Base-by-base conservation (phyloP, 1,139 yeast species). In the Geotrichum histeridarum region DNA sequence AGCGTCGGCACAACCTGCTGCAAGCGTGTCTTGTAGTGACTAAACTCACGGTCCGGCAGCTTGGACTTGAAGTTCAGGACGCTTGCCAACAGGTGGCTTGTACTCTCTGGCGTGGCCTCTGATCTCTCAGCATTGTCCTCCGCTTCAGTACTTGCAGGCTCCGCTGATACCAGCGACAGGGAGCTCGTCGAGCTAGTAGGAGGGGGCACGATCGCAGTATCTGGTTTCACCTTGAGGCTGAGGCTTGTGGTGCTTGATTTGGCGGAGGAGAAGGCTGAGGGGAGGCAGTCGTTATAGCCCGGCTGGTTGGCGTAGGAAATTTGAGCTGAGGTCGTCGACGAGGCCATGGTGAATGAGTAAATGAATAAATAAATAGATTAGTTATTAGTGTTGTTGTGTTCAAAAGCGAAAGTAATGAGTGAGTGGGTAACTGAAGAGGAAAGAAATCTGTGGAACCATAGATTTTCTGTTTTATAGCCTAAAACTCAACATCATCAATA, bases 281-380 rank as follows among this genome's bases (percentile, higher is more conserved):
- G 70, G 11, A 65, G 61, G 54, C 74, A 68, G 59, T 71, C 75
- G 58, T 72, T 72, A 73, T 74, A 71, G 48, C 74, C 74, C 12
- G 61, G 58, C 54, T 68, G 68, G 54, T 71, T 71, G 7, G 64
- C 54, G 56, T 64, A 69, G 22, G 65, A 54, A 8, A 61, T 60
- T 52, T 69, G 73, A 18, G 67, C 66, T 7, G 72, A 69, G 8
- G 64, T 55, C 50, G 64, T 55, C 50, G 58, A 56, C 42, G 50
- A 41, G 5, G 56, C 46, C 51, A 45, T 54, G 31, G 42, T 32
- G 18, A 22, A 6, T 8, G 33, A 27, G 32, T 17, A 17, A 7
- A 38, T 14, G 14, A 11, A 33, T 11, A 33, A n/a, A 33, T 11
- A 33, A 33, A 22, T 22, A 22, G 27, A 22, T 22, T 22, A 22